phyloP scores from a whole-genome alignment of 352 stramenopile species.

The Globisporangium cederbergense region DNA sequence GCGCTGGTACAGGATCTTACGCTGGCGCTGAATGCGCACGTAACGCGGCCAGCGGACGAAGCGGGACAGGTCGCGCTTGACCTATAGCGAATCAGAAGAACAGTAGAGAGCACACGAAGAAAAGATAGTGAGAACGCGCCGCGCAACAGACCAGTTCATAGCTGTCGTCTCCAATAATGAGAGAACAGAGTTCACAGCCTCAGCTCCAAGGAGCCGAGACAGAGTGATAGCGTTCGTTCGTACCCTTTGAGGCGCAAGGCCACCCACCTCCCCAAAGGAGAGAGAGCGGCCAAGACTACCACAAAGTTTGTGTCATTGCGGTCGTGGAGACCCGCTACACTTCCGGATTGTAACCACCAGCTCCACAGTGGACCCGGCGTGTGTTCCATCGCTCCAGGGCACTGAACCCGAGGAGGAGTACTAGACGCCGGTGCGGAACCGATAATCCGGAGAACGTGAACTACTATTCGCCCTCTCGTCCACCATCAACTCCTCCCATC shows the following conservation, averaged over 20 bases:
- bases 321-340: constrained; percentile 88
- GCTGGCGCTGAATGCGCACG: constrained; percentile 98
- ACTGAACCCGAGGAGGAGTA: constrained; percentile 4
- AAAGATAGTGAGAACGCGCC: constrained; percentile 13
- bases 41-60: constrained; percentile 99
- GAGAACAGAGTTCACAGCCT: constrained; percentile 13
- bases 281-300: constrained; percentile 41
- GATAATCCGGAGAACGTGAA: constrained; percentile 21
- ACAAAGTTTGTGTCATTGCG: constrained; percentile 92
- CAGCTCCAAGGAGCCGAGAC: neutral
- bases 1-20: constrained; percentile 98
- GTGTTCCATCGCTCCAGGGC: neutral
- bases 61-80: constrained; percentile 95
- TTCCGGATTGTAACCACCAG: constrained; percentile 15
- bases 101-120: constrained; percentile 10
- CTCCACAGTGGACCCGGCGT: constrained; percentile 6
- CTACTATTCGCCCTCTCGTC: constrained; percentile 7
- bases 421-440: neutral
- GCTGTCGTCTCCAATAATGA: constrained; percentile 1
- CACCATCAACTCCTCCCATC: neutral
- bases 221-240: constrained; percentile 41
- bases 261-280: constrained; percentile 3
- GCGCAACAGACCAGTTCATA: neutral
- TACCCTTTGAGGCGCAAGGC: constrained; percentile 76
- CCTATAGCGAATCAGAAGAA: constrained; percentile 57